These are phyloP conservation scores for Penicillium cataractarum DNA, from an alignment of 495 filamentous ascomycete genomes.

Conservation along the genomic window DNA sequence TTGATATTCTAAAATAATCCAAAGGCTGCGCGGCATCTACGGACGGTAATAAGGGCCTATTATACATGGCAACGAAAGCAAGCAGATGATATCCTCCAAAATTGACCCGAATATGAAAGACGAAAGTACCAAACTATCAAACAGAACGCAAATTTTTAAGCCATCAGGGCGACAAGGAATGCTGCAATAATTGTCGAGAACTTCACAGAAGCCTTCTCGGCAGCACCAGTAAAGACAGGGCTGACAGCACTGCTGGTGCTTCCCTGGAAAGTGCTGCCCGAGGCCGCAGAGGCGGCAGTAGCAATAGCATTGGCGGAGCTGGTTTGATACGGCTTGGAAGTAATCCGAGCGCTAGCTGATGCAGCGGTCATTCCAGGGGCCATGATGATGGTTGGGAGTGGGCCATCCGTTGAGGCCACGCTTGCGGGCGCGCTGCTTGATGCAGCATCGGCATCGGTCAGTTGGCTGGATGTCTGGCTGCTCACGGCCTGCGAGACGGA, in stretches of 20 bases:
- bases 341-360: conserved; percentile 9
- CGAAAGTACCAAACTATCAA: neutral
- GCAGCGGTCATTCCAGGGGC: conserved; percentile 10
- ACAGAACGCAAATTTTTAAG: conserved; percentile 8
- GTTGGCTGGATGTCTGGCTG: neutral
- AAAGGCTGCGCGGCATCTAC: conserved; percentile 5
- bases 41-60: conserved; percentile 12
- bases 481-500: neutral
- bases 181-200: conserved; percentile 22
- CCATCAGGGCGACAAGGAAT: conserved; percentile 25
- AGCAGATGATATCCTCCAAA: neutral
- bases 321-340: conserved; percentile 8
- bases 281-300: conserved; percentile 12
- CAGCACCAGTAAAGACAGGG: conserved; percentile 38
- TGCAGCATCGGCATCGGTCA: conserved; percentile 6
- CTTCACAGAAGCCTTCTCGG: conserved; percentile 28
- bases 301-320: conserved; percentile 20
- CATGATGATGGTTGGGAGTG: conserved; percentile 17
- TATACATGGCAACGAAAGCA: conserved; percentile 17
- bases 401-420: neutral
- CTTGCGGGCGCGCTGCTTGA: neutral
- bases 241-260: conserved; percentile 21
- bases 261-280: conserved; percentile 9
- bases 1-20: conserved; percentile 1
- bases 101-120: neutral